These are phyloP conservation scores for Saccharomycopsis schoenii DNA, from an alignment of 805 yeast genomes.

Conservation along the genomic window DNA sequence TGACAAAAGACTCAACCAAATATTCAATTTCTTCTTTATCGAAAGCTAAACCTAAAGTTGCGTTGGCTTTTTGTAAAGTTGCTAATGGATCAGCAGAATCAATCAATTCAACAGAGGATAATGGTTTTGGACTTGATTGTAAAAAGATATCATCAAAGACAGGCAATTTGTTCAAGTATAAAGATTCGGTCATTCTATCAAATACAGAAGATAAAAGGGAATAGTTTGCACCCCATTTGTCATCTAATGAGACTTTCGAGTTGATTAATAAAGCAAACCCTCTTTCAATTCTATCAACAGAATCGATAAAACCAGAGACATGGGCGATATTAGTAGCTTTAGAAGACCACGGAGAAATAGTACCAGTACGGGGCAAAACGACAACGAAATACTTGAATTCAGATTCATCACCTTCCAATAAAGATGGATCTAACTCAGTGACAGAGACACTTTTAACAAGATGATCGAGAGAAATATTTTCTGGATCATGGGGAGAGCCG, in stretches of 20 bases:
- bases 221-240: conserved; percentile 35
- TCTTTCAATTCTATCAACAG: conserved; percentile 80
- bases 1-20: conserved; percentile 70
- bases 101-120: conserved; percentile 62
- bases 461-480: conserved; percentile 34
- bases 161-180: conserved; percentile 55
- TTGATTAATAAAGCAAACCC: conserved; percentile 70
- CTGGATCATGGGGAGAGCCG: conserved; percentile 52
- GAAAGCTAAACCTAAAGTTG: conserved; percentile 82
- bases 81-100: conserved; percentile 36
- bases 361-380: conserved; percentile 86
- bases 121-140: conserved; percentile 72
- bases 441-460: conserved; percentile 30
- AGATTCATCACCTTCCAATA: not conserved
- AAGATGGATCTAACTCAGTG: conserved; percentile 15
- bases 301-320: conserved; percentile 71
- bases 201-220: conserved; percentile 61
- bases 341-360: conserved; percentile 98
- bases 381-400: conserved; percentile 43
- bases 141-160: conserved; percentile 50
- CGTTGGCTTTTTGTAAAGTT: conserved; percentile 67
- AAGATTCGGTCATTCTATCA: conserved; percentile 90
- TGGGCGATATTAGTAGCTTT: conserved; percentile 92
- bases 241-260: conserved; percentile 26
- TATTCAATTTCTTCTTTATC: conserved; percentile 91